phyloP scores from a whole-genome alignment of 2,329 filamentous ascomycete species.

The Fusarium guadeloupense region DNA sequence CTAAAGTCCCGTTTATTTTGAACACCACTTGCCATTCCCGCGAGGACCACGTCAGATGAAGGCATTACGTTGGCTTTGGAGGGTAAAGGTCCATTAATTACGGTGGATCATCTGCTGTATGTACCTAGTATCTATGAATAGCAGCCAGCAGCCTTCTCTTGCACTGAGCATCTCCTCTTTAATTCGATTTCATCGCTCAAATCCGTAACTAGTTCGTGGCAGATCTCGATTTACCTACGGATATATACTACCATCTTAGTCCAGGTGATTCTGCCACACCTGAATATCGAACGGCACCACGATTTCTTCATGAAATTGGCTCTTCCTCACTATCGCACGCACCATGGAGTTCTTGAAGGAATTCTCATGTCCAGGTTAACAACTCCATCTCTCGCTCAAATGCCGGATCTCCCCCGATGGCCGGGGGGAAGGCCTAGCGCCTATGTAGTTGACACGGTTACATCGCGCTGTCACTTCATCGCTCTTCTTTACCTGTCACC shows the following conservation, averaged over 20 bases:
- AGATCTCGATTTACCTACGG: constrained; percentile 13
- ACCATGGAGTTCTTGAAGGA: background rate
- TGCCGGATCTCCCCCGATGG: constrained; percentile 33
- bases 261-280: background rate
- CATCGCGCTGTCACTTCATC: constrained; percentile 29
- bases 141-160: constrained; percentile 13
- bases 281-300: constrained; percentile 18
- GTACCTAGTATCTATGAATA: constrained; percentile 29
- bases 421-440: constrained; percentile 31
- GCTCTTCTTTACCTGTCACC: too few species aligned
- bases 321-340: background rate
- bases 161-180: constrained; percentile 7
- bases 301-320: constrained; percentile 3
- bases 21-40: too few species aligned
- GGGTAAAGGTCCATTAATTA: constrained; percentile 13
- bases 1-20: too few species aligned
- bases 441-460: constrained; percentile 37
- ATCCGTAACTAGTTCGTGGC: background rate
- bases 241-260: background rate
- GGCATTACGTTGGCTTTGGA: background rate
- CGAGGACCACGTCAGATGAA: constrained; percentile 39
- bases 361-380: constrained; percentile 17
- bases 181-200: constrained; percentile 3
- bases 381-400: constrained; percentile 19
- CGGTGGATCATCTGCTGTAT: constrained; percentile 23